Conservation (phyloP, 768 basidiomycete species). For the Lyophyllum semitale region DNA sequence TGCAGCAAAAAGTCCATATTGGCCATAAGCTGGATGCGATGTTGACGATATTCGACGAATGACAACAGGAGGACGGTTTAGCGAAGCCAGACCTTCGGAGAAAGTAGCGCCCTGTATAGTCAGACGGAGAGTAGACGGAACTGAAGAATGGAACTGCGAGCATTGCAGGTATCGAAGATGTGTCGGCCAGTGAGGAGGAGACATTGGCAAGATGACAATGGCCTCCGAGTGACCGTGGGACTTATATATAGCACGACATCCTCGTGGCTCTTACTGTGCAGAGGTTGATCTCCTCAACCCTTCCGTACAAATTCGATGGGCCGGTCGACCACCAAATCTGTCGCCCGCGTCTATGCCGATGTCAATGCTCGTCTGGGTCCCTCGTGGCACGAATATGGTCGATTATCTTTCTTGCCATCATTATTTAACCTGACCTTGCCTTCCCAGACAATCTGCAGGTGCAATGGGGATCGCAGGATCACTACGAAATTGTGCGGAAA, state of each 20-base stretch:
- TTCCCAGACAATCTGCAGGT: slow-evolving; percentile 88
- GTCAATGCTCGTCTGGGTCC: slow-evolving; percentile 87
- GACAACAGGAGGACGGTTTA: slow-evolving; percentile 37
- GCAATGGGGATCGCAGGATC: slow-evolving; percentile 97
- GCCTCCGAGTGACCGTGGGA: slow-evolving; percentile 30
- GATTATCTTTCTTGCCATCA: slow-evolving; percentile 15
- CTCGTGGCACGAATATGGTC: slow-evolving; percentile 96
- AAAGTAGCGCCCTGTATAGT: slow-evolving; percentile 34
- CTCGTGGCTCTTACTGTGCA: slow-evolving; percentile 6
- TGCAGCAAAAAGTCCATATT: slow-evolving; percentile 78
- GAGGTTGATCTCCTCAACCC: slow-evolving; percentile 3
- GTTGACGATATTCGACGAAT: slow-evolving; percentile 58
- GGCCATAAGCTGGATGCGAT: slow-evolving; percentile 77
- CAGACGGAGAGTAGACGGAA: slow-evolving; percentile 42
- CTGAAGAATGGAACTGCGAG: slow-evolving; percentile 58
- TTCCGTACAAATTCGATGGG: slow-evolving; percentile 51
- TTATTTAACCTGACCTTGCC: slow-evolving; percentile 20
- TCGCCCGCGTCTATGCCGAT: slow-evolving; percentile 85
- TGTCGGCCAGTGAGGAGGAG: slow-evolving; percentile 39
- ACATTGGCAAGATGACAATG: no score
- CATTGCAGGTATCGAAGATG: slow-evolving; percentile 54
- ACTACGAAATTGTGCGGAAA: slow-evolving; percentile 97
- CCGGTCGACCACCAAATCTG: slow-evolving; percentile 72
- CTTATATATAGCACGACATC: slow-evolving; percentile 21
- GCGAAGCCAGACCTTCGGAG: background rate